Evolutionary conservation across 345 rosid species (phyloP).

Genomic region (Eucalyptus tenuipes): DNA sequence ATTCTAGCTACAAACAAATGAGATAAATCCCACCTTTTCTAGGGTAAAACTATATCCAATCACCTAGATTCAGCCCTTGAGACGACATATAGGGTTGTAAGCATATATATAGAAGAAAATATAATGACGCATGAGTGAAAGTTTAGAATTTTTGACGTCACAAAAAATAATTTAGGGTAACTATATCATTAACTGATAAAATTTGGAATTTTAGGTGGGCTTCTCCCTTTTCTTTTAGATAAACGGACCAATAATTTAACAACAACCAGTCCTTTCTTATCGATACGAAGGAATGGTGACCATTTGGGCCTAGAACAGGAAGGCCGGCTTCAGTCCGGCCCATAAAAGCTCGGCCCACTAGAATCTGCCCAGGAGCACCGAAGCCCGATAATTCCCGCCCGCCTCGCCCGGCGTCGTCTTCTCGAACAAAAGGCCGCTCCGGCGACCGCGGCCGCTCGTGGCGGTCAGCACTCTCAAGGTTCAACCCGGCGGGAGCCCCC

Average conservation of each 20-base stretch:
- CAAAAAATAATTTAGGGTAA: too few species aligned
- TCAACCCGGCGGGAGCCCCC: neutral
- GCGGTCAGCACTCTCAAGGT: neutral
- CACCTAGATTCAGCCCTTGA: neutral
- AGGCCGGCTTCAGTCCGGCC: neutral
- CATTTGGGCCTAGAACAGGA: neutral
- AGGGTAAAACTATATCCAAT: neutral
- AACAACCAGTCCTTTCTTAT: neutral
- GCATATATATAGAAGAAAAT: conserved; percentile 4
- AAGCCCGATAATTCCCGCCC: neutral
- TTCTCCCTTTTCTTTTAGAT: too few species aligned
- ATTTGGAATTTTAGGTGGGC: too few species aligned
- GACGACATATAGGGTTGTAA: conserved; percentile 11
- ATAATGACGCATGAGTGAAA: too few species aligned
- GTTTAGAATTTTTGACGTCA: too few species aligned
- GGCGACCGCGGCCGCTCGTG: neutral
- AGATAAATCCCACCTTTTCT: neutral
- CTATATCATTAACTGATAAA: too few species aligned
- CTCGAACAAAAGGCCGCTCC: neutral
- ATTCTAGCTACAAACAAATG: neutral
- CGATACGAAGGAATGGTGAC: neutral
- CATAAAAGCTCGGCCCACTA: neutral
- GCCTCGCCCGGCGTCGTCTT: neutral
- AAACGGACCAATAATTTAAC: neutral
- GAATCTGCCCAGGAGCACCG: neutral